Base-by-base conservation (phyloP, 2,329 filamentous ascomycete species). In the Xylaria sp. region DNA sequence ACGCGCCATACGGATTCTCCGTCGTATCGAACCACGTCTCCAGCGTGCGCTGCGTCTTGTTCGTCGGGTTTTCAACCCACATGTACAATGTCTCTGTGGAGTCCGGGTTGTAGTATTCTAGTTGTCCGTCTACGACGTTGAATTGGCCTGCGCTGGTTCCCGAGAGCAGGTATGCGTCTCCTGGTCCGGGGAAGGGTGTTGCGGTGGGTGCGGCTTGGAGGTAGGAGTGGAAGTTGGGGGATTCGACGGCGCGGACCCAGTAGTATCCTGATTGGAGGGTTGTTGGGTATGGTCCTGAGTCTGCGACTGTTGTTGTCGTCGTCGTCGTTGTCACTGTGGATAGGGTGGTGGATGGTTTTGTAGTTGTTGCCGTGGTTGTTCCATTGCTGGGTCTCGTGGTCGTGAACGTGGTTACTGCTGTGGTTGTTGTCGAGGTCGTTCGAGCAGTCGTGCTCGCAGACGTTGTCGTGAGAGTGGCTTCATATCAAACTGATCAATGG, bases 1-100 rank as follows among this genome's bases (percentile, higher is more conserved):
- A 86, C 0, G 77, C 78, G 5, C 83, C 83, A 59, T 82, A 85
- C 0, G 75, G 72, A 68, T 81, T 84, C 68, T 79, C 75, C 47
- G 73, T 76, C 52, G 75, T 72, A 18, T 75, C 75, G 71, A 85
- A 86, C 52, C 74, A 78, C 2, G 84, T 78, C 3, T 76, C 71
- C 48, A 86, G 76, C 55, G 75, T 78, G 23, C 76, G 78, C 59
- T 77, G 78, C 3, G 77, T 76, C 49, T 75, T 74, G 62, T 80
- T 75, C 4, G 70, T 73, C 0, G 80, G 74, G 65, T 75, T 69
- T 59, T 80, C 77, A 8, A 84, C 78, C 61, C 76, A 74, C 63
- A 79, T 71, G 68, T 80, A 80, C 39, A 80, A 71, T 52, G 75
- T 68, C 4, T 68, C 66, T 44, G 50, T 55, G 1, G 59, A 53